These are phyloP conservation scores for Lachancea fermentati DNA, from an alignment of 805 yeast genomes.

Conservation along the genomic window DNA sequence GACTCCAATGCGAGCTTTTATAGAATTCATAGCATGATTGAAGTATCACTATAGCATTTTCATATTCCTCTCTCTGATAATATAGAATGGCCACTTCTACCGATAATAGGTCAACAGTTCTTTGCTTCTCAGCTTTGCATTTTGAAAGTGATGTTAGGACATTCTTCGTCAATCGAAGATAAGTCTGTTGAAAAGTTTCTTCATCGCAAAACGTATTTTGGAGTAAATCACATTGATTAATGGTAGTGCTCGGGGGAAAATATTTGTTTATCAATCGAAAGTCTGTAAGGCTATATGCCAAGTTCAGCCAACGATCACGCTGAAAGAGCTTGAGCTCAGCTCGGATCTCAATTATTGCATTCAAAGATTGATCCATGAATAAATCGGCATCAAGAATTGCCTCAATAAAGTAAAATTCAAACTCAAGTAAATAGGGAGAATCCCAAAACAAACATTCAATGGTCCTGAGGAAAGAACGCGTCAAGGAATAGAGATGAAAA, in stretches of 20 bases:
- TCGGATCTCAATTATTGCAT: slow-evolving; percentile 24
- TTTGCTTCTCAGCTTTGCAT: slow-evolving; percentile 37
- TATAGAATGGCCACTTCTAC: slow-evolving; percentile 74
- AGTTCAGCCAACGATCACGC: slow-evolving; percentile 36
- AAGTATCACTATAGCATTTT: slow-evolving; percentile 56
- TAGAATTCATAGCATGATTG: slow-evolving; percentile 66
- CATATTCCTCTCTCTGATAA: slow-evolving; percentile 50
- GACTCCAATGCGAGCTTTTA: slow-evolving; percentile 66
- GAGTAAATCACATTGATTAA: slow-evolving; percentile 12
- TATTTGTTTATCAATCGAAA: slow-evolving; percentile 15
- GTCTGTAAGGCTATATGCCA: slow-evolving; percentile 16
- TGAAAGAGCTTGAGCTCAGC: slow-evolving; percentile 38
- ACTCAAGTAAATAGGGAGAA: slow-evolving; percentile 16
- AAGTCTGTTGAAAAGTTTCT: slow-evolving; percentile 31
- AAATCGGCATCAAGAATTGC: slow-evolving; percentile 12
- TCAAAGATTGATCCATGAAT: slow-evolving; percentile 4
- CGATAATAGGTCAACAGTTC: slow-evolving; percentile 68
- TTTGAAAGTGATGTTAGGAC: slow-evolving; percentile 16
- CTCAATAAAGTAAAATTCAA: slow-evolving; percentile 19
- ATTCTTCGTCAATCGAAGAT: slow-evolving; percentile 47
- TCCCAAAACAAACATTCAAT: slow-evolving; percentile 9
- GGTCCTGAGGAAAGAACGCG: slow-evolving; percentile 6
- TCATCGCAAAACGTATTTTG: slow-evolving; percentile 17
- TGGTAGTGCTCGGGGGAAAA: slow-evolving; percentile 5
- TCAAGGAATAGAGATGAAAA: slow-evolving; percentile 12